These are phyloP conservation scores for Ophiobolus disseminans DNA, from an alignment of 2,329 filamentous ascomycete species.

Conservation along the genomic window DNA sequence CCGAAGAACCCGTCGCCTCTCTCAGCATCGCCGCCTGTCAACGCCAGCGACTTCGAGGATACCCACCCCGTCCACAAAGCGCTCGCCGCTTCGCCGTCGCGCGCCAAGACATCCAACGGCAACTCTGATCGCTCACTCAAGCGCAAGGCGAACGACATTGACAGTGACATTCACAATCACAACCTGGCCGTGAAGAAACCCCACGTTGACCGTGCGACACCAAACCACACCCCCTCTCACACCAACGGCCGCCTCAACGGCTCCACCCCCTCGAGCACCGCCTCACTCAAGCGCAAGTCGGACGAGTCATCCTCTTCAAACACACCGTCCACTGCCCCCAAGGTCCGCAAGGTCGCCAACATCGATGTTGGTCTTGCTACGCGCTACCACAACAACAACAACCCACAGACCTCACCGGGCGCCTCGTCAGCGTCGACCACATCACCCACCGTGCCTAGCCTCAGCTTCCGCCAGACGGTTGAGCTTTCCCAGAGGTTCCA, in stretches of 20 bases:
- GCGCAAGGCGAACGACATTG: conserved; percentile 51
- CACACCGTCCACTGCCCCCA: conserved; percentile 34
- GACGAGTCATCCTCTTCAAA: conserved; percentile 46
- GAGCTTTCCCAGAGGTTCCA: conserved; percentile 62
- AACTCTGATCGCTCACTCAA: conserved; percentile 47
- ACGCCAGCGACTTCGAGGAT: conserved; percentile 64
- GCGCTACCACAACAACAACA: conserved; percentile 45
- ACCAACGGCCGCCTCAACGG: conserved; percentile 37
- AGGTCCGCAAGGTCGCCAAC: conserved; percentile 44
- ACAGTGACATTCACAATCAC: conserved; percentile 48
- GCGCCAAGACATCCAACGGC: conserved; percentile 39
- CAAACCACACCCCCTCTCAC: conserved; percentile 39
- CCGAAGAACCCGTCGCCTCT: conserved; percentile 69
- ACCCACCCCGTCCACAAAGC: conserved; percentile 50
- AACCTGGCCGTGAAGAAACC: conserved; percentile 43
- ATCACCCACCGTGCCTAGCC: conserved; percentile 40
- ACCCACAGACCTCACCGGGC: conserved; percentile 41
- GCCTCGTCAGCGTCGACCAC: conserved; percentile 45
- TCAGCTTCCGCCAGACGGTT: conserved; percentile 55
- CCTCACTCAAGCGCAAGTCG: conserved; percentile 55
- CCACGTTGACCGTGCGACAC: conserved; percentile 36
- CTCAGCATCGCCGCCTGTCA: conserved; percentile 66
- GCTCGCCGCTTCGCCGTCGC: conserved; percentile 43
- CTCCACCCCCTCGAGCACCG: conserved; percentile 37
- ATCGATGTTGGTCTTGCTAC: conserved; percentile 45